Evolutionary conservation across 768 basidiomycete species (phyloP).

Genomic region (Collybia sp.): DNA sequence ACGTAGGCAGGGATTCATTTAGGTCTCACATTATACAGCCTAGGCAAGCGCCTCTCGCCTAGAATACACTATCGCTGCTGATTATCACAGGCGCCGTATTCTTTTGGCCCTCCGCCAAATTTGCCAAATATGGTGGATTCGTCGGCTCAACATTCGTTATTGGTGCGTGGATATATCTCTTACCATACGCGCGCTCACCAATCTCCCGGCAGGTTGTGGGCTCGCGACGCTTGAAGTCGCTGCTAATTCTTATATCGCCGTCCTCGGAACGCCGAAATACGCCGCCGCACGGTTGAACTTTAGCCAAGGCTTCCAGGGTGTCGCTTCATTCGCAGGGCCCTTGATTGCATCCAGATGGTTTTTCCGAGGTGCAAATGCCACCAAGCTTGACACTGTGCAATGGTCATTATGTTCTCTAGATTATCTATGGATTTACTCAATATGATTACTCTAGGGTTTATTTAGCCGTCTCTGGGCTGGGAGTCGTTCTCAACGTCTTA

Average conservation of each 20-base stretch:
- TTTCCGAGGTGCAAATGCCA: constrained; percentile 61
- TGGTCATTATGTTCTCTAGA: constrained; percentile 31
- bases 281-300: constrained; percentile 76
- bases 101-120: constrained; percentile 77
- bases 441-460: constrained; percentile 42
- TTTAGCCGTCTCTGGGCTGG: constrained; percentile 60
- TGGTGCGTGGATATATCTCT: constrained; percentile 26
- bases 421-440: background rate
- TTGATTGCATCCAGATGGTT: constrained; percentile 75
- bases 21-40: constrained; percentile 53
- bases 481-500: constrained; percentile 52
- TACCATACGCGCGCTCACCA: constrained; percentile 4
- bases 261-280: constrained; percentile 62
- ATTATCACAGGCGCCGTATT: constrained; percentile 54
- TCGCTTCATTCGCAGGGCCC: constrained; percentile 70
- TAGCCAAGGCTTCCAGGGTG: constrained; percentile 75
- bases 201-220: constrained; percentile 46
- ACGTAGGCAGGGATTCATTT: constrained; percentile 51
- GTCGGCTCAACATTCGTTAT: constrained; percentile 72
- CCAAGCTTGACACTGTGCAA: constrained; percentile 61
- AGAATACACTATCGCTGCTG: background rate
- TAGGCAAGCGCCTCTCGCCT: constrained; percentile 27
- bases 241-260: constrained; percentile 77
- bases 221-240: constrained; percentile 65
- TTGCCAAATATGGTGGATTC: constrained; percentile 64